Evolutionary conservation across 2,329 filamentous ascomycete genomes (phyloP).

Genomic region (Aspergillus sergii): DNA sequence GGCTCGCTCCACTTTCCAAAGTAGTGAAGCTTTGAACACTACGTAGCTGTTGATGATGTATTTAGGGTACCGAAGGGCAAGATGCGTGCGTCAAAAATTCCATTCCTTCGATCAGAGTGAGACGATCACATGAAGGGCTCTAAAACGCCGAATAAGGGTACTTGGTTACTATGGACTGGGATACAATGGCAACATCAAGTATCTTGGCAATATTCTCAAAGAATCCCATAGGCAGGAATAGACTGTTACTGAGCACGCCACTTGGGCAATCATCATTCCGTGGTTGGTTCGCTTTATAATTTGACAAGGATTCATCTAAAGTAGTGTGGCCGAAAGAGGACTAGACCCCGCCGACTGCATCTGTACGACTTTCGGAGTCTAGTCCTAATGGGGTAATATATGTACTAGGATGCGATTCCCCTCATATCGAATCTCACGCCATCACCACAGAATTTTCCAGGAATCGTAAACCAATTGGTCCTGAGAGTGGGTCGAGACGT

Average conservation of each 20-base stretch:
- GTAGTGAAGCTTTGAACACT: background rate
- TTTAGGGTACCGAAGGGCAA: background rate
- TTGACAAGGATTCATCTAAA: background rate
- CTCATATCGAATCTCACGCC: background rate
- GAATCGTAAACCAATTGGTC: background rate
- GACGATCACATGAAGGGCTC: background rate
- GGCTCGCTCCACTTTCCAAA: background rate
- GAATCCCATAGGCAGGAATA: background rate
- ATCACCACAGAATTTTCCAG: background rate
- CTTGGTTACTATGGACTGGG: background rate
- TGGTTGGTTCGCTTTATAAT: background rate
- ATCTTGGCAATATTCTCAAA: background rate
- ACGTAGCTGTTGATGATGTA: background rate
- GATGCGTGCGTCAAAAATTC: too few relatives aligned
- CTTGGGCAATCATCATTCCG: background rate
- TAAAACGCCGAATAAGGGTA: background rate
- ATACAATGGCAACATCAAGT: background rate
- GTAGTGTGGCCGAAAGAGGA: slow-evolving; percentile 18
- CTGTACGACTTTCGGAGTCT: slow-evolving; percentile 23
- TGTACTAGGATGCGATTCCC: background rate
- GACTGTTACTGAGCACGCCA: background rate
- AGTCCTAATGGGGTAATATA: slow-evolving; percentile 22
- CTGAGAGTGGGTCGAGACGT: background rate
- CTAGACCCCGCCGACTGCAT: slow-evolving; percentile 24
- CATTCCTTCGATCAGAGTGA: background rate